Percentiles rank a stretch among this genome's conserved stretches.
Conservation (phyloP, 1,284 basidiomycete genomes). For the Rhodotorula mucilaginosa region DNA sequence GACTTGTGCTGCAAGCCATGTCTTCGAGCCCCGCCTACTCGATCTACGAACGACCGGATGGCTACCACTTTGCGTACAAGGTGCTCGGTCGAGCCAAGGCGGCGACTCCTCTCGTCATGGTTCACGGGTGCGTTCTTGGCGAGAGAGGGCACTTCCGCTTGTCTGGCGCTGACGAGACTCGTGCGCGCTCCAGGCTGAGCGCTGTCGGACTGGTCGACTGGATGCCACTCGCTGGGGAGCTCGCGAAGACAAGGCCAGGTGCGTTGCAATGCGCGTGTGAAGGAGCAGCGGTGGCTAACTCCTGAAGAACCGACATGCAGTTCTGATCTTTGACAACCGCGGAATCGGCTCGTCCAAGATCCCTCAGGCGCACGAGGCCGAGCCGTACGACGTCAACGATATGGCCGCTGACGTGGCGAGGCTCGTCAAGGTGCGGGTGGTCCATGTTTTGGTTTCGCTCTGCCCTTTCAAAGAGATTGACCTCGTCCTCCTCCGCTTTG, state of each 20-base stretch:
- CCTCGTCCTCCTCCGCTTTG: too few species aligned
- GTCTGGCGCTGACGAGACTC: not conserved
- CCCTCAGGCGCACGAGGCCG: not conserved
- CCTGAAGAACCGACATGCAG: not conserved
- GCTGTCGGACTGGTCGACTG: constrained; percentile 38
- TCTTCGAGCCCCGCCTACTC: constrained; percentile 13
- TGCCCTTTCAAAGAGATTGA: not conserved
- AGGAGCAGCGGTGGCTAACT: not conserved
- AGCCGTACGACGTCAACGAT: constrained; percentile 14
- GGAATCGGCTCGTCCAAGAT: constrained; percentile 31
- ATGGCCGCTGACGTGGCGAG: constrained; percentile 28
- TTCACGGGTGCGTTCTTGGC: constrained; percentile 29
- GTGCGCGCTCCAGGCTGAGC: constrained; percentile 14
- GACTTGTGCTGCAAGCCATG: not conserved
- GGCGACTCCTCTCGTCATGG: constrained; percentile 30
- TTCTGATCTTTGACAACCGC: constrained; percentile 38
- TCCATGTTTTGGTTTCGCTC: too few species aligned
- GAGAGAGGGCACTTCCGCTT: too few species aligned
- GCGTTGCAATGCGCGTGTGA: not conserved
- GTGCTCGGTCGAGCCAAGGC: constrained; percentile 14
- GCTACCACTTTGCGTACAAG: constrained; percentile 34
- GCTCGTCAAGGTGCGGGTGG: constrained; percentile 20
- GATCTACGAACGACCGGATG: constrained; percentile 21
- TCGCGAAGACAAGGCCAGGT: constrained; percentile 27
- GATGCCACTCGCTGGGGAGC: constrained; percentile 27